These are phyloP conservation scores for Serendipita sp. DNA, from an alignment of 768 basidiomycete species.

Conservation along the genomic window DNA sequence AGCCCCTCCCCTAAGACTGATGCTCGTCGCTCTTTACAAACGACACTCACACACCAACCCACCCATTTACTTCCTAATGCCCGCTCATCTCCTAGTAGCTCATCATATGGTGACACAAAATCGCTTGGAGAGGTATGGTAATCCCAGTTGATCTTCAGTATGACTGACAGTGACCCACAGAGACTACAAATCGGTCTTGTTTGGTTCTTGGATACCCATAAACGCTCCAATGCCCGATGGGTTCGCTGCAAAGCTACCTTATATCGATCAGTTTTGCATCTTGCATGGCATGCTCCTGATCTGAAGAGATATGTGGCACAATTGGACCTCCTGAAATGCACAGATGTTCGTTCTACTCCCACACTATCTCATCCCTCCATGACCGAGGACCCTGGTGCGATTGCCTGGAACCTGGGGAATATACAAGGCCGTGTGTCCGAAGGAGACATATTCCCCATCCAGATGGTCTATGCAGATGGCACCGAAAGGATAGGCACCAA, in stretches of 20 bases:
- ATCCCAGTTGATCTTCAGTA: not conserved
- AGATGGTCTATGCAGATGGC: not conserved
- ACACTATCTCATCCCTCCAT: not conserved
- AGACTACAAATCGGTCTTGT: not conserved
- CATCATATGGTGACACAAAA: not conserved
- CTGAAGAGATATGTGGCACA: not conserved
- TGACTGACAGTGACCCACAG: not conserved
- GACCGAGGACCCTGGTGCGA: not conserved
- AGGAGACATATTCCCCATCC: not conserved
- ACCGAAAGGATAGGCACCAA: not conserved
- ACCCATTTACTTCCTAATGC: not conserved
- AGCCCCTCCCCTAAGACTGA: not conserved
- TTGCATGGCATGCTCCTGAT: not conserved
- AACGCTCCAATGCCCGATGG: not conserved
- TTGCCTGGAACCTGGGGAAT: not conserved
- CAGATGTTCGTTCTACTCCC: not conserved
- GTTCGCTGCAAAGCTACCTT: conserved; percentile 1
- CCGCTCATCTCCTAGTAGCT: not conserved
- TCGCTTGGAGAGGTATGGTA: not conserved
- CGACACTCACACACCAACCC: not conserved
- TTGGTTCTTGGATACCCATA: not conserved
- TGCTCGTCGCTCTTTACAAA: not conserved
- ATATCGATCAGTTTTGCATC: not conserved
- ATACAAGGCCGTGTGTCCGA: not conserved
- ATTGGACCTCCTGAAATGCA: not conserved